Evolutionary conservation across 2,329 filamentous ascomycete species (phyloP).

Genomic region (Xylariaceae sp.): DNA sequence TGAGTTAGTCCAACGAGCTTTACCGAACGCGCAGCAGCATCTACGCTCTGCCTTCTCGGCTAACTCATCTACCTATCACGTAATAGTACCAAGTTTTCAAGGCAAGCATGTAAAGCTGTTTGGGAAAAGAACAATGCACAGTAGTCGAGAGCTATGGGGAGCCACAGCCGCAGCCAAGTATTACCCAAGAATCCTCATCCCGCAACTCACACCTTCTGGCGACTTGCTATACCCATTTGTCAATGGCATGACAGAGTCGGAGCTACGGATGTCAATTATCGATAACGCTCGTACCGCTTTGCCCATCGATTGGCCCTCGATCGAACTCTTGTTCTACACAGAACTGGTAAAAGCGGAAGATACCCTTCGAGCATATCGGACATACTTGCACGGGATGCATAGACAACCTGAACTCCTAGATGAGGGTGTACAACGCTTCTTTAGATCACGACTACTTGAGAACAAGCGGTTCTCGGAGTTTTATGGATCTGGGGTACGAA

Average conservation of each 20-base stretch:
- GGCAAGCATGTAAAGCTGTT: constrained; percentile 1
- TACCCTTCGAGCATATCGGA: constrained; percentile 12
- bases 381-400: not conserved
- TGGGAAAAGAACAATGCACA: constrained; percentile 1
- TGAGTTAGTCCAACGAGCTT: no score
- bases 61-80: constrained; percentile 9
- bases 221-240: constrained; percentile 11
- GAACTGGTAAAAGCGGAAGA: constrained; percentile 15
- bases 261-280: constrained; percentile 4
- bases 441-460: constrained; percentile 3
- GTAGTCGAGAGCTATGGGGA: not conserved
- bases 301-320: not conserved
- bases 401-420: not conserved
- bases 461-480: not conserved
- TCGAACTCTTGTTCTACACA: constrained; percentile 6
- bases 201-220: constrained; percentile 1
- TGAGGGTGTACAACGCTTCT: constrained; percentile 5
- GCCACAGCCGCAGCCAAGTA: not conserved
- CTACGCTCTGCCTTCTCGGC: no score
- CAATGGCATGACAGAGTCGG: not conserved
- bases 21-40: no score
- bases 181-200: constrained; percentile 6
- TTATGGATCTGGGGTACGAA: not conserved
- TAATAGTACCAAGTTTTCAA: not conserved
- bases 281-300: not conserved